phyloP scores from a whole-genome alignment of 2,329 filamentous ascomycete genomes.

The Ophiostoma himal-ulmi region DNA sequence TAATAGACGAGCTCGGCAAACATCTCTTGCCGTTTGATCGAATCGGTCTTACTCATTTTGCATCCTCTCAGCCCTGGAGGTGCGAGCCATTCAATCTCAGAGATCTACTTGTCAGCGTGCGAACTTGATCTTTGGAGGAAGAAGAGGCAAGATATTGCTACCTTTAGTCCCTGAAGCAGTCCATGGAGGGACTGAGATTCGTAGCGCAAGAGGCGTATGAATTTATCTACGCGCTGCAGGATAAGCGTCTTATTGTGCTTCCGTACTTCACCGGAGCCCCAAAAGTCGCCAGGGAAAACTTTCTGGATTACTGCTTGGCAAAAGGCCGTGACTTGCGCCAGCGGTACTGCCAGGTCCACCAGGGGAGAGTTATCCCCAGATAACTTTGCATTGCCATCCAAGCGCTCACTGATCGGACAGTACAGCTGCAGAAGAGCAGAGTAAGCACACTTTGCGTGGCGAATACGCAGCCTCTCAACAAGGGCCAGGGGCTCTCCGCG shows the following conservation, averaged over 20 bases:
- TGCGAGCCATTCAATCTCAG: conserved; percentile 66
- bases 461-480: conserved; percentile 60
- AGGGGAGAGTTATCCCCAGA: conserved; percentile 37
- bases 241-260: conserved; percentile 57
- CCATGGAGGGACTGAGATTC: conserved; percentile 77
- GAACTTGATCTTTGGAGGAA: not conserved
- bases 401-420: conserved; percentile 53
- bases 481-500: conserved; percentile 56
- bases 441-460: conserved; percentile 74
- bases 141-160: conserved; percentile 33
- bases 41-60: conserved; percentile 66
- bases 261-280: conserved; percentile 54
- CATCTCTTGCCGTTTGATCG: conserved; percentile 69
- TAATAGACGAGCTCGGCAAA: conserved; percentile 86
- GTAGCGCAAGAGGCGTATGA: conserved; percentile 71
- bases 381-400: conserved; percentile 16
- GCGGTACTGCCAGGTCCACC: conserved; percentile 62
- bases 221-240: conserved; percentile 65
- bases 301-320: conserved; percentile 69
- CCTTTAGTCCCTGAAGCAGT: conserved; percentile 68
- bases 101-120: conserved; percentile 45
- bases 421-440: conserved; percentile 71
- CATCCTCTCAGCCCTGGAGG: conserved; percentile 42
- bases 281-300: conserved; percentile 69
- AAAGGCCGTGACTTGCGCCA: conserved; percentile 71